Evolutionary conservation across 352 stramenopile genomes (phyloP).

Genomic region (Phytophthora citricola): DNA sequence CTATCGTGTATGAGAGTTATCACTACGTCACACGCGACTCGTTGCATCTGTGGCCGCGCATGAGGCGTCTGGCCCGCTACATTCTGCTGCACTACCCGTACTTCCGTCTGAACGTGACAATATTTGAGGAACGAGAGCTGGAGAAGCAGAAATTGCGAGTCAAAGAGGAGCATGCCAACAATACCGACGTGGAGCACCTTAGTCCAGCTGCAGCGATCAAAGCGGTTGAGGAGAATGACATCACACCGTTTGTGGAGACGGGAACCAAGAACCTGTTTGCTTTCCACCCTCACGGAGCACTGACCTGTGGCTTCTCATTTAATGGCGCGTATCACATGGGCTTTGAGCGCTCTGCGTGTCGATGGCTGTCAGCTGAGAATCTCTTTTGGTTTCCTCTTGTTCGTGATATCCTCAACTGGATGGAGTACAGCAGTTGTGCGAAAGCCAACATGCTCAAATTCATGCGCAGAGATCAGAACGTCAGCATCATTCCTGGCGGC

Average conservation of each 20-base stretch:
- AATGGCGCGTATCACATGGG: slow-evolving; percentile 65
- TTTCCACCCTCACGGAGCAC: slow-evolving; percentile 74
- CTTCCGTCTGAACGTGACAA: slow-evolving; percentile 49
- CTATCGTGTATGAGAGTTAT: slow-evolving; percentile 55
- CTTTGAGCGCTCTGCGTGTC: slow-evolving; percentile 52
- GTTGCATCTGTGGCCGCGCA: slow-evolving; percentile 48
- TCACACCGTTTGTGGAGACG: slow-evolving; percentile 17
- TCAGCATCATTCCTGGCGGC: slow-evolving; percentile 90
- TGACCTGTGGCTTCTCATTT: slow-evolving; percentile 59
- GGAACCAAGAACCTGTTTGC: slow-evolving; percentile 36
- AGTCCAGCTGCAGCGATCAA: slow-evolving; percentile 19
- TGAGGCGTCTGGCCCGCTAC: slow-evolving; percentile 45
- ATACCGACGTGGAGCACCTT: slow-evolving; percentile 9
- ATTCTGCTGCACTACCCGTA: slow-evolving; percentile 63
- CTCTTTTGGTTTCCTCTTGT: slow-evolving; percentile 73
- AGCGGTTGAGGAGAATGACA: slow-evolving; percentile 32
- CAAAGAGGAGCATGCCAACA: slow-evolving; percentile 3
- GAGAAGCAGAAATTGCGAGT: slow-evolving; percentile 17
- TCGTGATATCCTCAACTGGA: slow-evolving; percentile 70
- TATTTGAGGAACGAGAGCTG: slow-evolving; percentile 49
- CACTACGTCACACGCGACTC: slow-evolving; percentile 35
- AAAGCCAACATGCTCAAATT: slow-evolving; percentile 58
- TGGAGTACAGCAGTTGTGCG: slow-evolving; percentile 55
- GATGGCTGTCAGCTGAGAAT: slow-evolving; percentile 74
- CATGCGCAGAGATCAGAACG: slow-evolving; percentile 61